Evolutionary conservation across 2,329 filamentous ascomycete species (phyloP).

Genomic region (Ophiostoma angusticollis): DNA sequence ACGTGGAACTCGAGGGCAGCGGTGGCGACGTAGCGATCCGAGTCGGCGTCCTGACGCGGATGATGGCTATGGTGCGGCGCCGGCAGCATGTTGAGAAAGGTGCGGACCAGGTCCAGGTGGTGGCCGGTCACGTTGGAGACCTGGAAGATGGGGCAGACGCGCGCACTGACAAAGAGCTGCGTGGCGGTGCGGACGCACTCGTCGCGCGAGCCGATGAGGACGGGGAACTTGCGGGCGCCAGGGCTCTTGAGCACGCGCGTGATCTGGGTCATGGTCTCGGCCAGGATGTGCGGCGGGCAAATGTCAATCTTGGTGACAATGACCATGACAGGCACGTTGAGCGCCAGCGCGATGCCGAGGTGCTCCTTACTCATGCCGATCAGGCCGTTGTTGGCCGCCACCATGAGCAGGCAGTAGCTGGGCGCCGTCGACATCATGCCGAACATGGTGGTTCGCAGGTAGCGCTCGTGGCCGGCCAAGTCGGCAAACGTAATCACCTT

Average conservation of each 20-base stretch:
- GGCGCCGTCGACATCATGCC: slow-evolving; percentile 87
- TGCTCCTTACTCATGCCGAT: slow-evolving; percentile 99
- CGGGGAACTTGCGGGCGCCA: slow-evolving; percentile 85
- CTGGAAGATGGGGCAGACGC: slow-evolving; percentile 95
- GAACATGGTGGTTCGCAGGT: slow-evolving; percentile 91
- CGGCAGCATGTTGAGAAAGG: slow-evolving; percentile 90
- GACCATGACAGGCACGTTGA: slow-evolving; percentile 97
- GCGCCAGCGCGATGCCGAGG: slow-evolving; percentile 79
- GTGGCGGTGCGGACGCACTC: slow-evolving; percentile 91
- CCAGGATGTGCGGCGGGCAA: slow-evolving; percentile 85
- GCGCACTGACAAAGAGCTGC: slow-evolving; percentile 86
- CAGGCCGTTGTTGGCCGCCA: slow-evolving; percentile 92
- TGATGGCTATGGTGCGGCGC: slow-evolving; percentile 86
- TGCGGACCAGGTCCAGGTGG: slow-evolving; percentile 77
- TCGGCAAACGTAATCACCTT: slow-evolving; percentile 98
- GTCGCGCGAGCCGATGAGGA: slow-evolving; percentile 84
- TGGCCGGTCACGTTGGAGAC: slow-evolving; percentile 96
- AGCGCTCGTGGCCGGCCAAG: slow-evolving; percentile 87
- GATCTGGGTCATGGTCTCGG: slow-evolving; percentile 85
- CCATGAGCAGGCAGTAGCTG: slow-evolving; percentile 96
- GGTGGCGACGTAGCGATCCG: slow-evolving; percentile 77
- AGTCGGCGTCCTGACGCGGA: too few relatives aligned
- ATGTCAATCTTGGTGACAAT: slow-evolving; percentile 98
- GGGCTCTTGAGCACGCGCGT: slow-evolving; percentile 89
- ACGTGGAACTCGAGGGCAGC: slow-evolving; percentile 89